A percentile compares a stretch with the other conserved stretches of the same genome.
Conservation (phyloP, 768 basidiomycete genomes). For the Tulasnella sp. region DNA sequence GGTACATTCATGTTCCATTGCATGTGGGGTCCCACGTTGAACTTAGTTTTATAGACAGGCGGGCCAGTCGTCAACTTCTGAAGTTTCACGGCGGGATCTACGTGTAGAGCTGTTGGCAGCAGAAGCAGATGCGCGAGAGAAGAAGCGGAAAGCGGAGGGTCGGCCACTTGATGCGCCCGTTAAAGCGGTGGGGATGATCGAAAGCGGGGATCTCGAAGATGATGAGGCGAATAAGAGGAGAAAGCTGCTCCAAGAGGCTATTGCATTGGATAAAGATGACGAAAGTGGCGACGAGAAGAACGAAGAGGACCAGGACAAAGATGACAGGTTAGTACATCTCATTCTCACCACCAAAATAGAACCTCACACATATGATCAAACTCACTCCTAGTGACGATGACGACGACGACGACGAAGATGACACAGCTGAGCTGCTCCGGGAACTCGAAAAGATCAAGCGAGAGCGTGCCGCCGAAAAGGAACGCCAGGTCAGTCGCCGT, state of each 20-base stretch:
- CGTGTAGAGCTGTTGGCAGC: conserved; percentile 72
- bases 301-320: conserved; percentile 32
- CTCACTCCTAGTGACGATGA: conserved; percentile 40
- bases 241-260: conserved; percentile 75
- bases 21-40: neutral
- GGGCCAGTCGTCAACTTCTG: conserved; percentile 72
- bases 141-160: conserved; percentile 88
- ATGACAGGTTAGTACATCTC: conserved; percentile 9
- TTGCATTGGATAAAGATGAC: conserved; percentile 85
- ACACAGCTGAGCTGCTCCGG: conserved; percentile 84
- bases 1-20: conserved; percentile 35
- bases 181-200: conserved; percentile 28
- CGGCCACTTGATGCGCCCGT: conserved; percentile 25
- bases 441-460: conserved; percentile 98
- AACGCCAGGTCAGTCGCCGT: conserved; percentile 35
- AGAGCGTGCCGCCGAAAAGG: conserved; percentile 90
- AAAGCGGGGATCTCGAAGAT: conserved; percentile 40
- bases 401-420: conserved; percentile 65
- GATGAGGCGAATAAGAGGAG: conserved; percentile 65
- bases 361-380: conserved; percentile 21
- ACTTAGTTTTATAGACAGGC: conserved; percentile 48
- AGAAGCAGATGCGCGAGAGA: conserved; percentile 76
- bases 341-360: neutral
- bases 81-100: conserved; percentile 71
- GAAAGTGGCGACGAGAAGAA: conserved; percentile 48